Base-by-base conservation (phyloP, 2,329 filamentous ascomycete genomes). In the Blastomyces parvus region DNA sequence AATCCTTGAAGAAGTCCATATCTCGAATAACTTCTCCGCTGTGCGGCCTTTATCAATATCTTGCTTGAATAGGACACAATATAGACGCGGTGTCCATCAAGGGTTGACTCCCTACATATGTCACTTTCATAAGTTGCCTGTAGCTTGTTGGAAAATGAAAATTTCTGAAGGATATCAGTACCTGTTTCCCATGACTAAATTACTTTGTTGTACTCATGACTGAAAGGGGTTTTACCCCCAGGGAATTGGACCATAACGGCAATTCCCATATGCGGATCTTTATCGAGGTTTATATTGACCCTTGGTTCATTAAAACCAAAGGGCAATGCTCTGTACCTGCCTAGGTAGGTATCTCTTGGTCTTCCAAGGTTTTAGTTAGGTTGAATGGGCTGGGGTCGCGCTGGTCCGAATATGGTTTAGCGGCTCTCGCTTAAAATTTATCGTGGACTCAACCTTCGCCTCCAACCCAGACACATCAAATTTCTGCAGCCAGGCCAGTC, bases 361-460 rank as follows among this genome's bases (percentile, higher is more conserved):
- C n/a, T n/a, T 30, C n/a, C 9, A 52, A 25, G 22, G 5, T 27
- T n/a, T 33, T 33, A 33, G 3, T 33, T 33, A 33, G 30, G 5
- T 6, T 36, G 33, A 36, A 36, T 8, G 6, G 33, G 3, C 33
- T 5, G 52, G 13, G 8, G 5, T 17, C 9, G 36, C 42, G 50
- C 63, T 63, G 60, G 58, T 42, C 66, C 64, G 7, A 42, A 62
- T 66, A 3, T 0, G 59, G 64, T 22, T 52, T 67, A 67, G 64
- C 11, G 17, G n/a, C 50, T 66, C 75, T 78, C 76, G 76, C 76
- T 78, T 78, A 78, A 77, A 77, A 76, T 13, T 77, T 77, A 59
- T 59, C 57, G 57, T 59, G 17, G 57, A 36, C 14, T 48, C 25
- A 33, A 17, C 40, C 27, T 25, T 59, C 42, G 56, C 56, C 56